These are phyloP conservation scores for Linum usitatissimum DNA, from an alignment of 345 rosid genomes.

Conservation along the genomic window DNA sequence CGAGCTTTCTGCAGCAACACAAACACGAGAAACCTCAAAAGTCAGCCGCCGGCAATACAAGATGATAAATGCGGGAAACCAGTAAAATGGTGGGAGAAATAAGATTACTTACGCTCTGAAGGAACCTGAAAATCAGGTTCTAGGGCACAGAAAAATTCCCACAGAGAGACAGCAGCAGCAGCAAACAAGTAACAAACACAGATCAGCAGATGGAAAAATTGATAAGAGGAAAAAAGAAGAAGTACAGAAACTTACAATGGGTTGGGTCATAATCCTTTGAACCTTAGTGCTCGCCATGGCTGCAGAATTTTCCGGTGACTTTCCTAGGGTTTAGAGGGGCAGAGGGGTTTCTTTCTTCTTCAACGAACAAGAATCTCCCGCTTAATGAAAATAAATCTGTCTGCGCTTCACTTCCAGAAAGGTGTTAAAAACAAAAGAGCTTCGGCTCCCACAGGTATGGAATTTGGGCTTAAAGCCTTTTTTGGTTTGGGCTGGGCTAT, in stretches of 20 bases:
- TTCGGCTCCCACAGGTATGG: background rate
- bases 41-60: background rate
- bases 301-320: slow-evolving; percentile 4
- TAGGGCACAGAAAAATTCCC: slow-evolving; percentile 15
- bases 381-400: no score
- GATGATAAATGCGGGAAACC: background rate
- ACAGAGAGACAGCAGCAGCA: background rate
- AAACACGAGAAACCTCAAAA: background rate
- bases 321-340: background rate
- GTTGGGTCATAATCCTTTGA: slow-evolving; percentile 78
- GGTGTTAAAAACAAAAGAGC: no score
- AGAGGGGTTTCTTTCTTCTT: background rate
- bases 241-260: slow-evolving; percentile 32
- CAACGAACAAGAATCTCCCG: background rate
- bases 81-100: background rate
- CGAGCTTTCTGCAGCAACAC: slow-evolving; percentile 63
- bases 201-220: no score
- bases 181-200: background rate
- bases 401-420: no score
- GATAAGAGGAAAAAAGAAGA: background rate
- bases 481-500: background rate
- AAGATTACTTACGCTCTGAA: slow-evolving; percentile 61
- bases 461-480: background rate
- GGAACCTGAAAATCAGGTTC: slow-evolving; percentile 95
- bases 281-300: slow-evolving; percentile 86